Evolutionary conservation across 1,284 basidiomycete genomes (phyloP).

Genomic region (Anthracocystis walkeri): DNA sequence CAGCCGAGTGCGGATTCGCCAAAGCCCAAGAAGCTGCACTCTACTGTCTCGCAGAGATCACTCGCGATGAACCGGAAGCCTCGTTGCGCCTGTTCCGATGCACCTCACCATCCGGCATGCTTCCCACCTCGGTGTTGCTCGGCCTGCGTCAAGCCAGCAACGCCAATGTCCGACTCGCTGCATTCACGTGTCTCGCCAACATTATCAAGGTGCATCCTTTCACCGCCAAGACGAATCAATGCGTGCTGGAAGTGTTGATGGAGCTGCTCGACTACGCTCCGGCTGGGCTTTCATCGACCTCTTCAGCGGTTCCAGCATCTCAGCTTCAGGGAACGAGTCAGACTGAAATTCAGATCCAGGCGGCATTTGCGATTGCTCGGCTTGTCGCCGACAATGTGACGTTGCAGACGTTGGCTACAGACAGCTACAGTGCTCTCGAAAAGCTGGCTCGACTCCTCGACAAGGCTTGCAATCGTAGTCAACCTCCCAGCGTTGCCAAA

Average conservation of each 20-base stretch:
- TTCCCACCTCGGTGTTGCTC: slow-evolving; percentile 58
- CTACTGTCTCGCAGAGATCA: slow-evolving; percentile 56
- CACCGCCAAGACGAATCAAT: slow-evolving; percentile 55
- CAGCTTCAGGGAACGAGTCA: slow-evolving; percentile 27
- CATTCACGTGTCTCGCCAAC: slow-evolving; percentile 60
- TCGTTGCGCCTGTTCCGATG: slow-evolving; percentile 36
- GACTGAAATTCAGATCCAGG: slow-evolving; percentile 59
- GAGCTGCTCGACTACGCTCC: slow-evolving; percentile 55
- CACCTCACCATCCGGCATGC: slow-evolving; percentile 46
- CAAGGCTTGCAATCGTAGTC: slow-evolving; percentile 32
- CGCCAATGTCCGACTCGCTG: slow-evolving; percentile 58
- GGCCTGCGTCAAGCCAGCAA: slow-evolving; percentile 45
- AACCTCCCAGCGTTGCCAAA: slow-evolving; percentile 17
- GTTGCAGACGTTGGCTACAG: slow-evolving; percentile 53
- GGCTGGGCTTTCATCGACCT: slow-evolving; percentile 7
- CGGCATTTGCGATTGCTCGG: slow-evolving; percentile 57
- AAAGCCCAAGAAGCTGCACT: slow-evolving; percentile 63
- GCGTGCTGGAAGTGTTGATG: slow-evolving; percentile 59
- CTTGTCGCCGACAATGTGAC: slow-evolving; percentile 57
- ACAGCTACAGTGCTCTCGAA: slow-evolving; percentile 48
- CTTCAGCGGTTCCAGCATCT: slow-evolving; percentile 9
- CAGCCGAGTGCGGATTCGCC: slow-evolving; percentile 53
- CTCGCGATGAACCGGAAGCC: slow-evolving; percentile 40
- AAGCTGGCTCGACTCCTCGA: slow-evolving; percentile 49
- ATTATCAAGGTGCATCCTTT: slow-evolving; percentile 62